phyloP scores from a whole-genome alignment of 768 basidiomycete species.

The Boletus subparvulus region DNA sequence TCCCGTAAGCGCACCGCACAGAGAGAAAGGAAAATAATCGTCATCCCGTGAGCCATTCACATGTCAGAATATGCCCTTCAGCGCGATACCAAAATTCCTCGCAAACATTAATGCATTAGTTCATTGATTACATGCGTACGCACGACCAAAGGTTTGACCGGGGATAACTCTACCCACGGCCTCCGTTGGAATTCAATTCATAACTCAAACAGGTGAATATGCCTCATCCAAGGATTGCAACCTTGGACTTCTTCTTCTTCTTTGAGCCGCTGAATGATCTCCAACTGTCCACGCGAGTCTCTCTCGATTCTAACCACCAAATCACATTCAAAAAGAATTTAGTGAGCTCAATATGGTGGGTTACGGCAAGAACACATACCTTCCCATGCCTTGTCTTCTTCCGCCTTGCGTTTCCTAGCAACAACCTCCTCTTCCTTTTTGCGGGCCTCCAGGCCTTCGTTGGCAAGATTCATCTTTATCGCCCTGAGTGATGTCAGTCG shows the following conservation, averaged over 20 bases:
- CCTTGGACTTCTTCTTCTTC: conserved; percentile 84
- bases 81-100: background rate
- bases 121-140: conserved; percentile 11
- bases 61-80: too few species aligned
- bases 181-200: background rate
- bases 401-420: conserved; percentile 79
- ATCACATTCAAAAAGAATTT: background rate
- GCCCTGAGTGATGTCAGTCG: conserved; percentile 50
- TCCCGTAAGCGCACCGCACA: too few species aligned
- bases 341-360: background rate
- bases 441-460: conserved; percentile 89
- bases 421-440: conserved; percentile 87
- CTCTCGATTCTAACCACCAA: conserved; percentile 57
- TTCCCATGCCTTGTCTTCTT: conserved; percentile 89
- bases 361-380: conserved; percentile 43
- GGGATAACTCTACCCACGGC: conserved; percentile 9
- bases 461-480: conserved; percentile 86
- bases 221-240: conserved; percentile 62
- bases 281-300: conserved; percentile 85
- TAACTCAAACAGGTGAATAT: background rate
- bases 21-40: too few species aligned
- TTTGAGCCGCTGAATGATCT: conserved; percentile 64
- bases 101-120: background rate
- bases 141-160: conserved; percentile 2
- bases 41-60: too few species aligned